Evolutionary conservation across 2,329 filamentous ascomycete species (phyloP), one percentile per base, ranked within the genome.

Genomic region (Nakataea oryzae): DNA sequence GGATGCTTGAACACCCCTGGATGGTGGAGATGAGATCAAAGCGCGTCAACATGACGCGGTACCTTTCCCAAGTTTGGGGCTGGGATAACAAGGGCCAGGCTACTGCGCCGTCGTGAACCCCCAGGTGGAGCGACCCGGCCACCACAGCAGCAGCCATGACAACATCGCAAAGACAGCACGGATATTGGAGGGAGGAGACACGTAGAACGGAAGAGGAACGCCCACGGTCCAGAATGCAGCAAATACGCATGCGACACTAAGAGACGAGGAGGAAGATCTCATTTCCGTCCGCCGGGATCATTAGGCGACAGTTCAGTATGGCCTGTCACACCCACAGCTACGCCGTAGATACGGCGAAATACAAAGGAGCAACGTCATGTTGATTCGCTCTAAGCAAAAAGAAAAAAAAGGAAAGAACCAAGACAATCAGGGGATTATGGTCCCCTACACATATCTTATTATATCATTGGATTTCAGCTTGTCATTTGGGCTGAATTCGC

Each of bases 1-100:
- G 93, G 70, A 99, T 99, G 93, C 85, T 96, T 66, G 95, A 99
- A 72, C 95, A 99, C 76, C 95, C 95, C 2, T 99, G 95, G 95
- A 96, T 99, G 88, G 80, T 91, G 55, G 95, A 99, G 71, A 97
- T 97, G 91, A 89, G 88, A 70, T 82, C 86, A 62, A 97, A 97
- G 81, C 91, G 95, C 68, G 95, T 99, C 73, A 97, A 97, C 76
- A 97, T 99, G 93, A 86, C 86, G 67, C 90, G 92, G 70, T 99
- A 97, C 75, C 83, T 99, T 63, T 86, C 88, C 64, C 92, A 95
- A 69, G 95, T 99, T 56, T 99, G 95, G 95, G 95, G 93, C 63
- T 99, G 95, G 95, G 87, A 95, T 66, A 86, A 91, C n/a, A 66
- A 68, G 55, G 71, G 71, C 58, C 61, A 57, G 50, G 54, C 60